Percentiles rank a stretch among this genome's conserved stretches.
Evolutionary conservation across 148 eudicot species (phyloP).

Genomic region (Rhododendron kiyosumense): DNA sequence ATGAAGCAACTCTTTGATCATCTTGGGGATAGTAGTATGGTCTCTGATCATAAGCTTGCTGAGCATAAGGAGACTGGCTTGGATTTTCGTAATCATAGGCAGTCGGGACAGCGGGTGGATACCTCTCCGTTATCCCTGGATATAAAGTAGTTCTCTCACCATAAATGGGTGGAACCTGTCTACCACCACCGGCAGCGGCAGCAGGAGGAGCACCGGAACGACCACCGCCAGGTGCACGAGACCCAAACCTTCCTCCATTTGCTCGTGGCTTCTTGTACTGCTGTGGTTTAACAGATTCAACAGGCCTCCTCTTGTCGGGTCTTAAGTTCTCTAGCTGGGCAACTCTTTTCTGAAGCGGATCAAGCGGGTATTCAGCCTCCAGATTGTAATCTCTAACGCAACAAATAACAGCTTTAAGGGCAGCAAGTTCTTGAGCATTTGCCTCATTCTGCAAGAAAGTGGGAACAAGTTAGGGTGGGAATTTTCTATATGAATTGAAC

Average conservation of each 20-base stretch:
- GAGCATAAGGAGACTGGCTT: slow-evolving; percentile 29
- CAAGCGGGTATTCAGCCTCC: slow-evolving; percentile 48
- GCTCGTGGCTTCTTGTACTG: slow-evolving; percentile 31
- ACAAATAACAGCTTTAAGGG: slow-evolving; percentile 33
- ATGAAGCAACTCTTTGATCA: slow-evolving; percentile 10
- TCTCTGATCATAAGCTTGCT: slow-evolving; percentile 30
- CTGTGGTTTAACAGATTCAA: slow-evolving; percentile 24
- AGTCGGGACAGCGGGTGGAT: slow-evolving; percentile 20
- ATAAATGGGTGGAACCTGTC: slow-evolving; percentile 20
- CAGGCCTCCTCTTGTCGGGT: slow-evolving; percentile 33
- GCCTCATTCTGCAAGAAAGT: slow-evolving; percentile 26
- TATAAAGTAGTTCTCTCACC: slow-evolving; percentile 14
- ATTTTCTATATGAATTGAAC: background rate
- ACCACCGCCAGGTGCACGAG: slow-evolving; percentile 11
- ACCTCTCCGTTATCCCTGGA: slow-evolving; percentile 21
- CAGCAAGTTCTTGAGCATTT: slow-evolving; percentile 54
- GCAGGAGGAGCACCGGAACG: slow-evolving; percentile 9
- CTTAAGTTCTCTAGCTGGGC: slow-evolving; percentile 46
- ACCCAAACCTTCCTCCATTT: slow-evolving; percentile 25
- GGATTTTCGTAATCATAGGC: slow-evolving; percentile 28
- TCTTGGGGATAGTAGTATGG: slow-evolving; percentile 36
- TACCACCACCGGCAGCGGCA: background rate
- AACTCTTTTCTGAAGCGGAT: slow-evolving; percentile 49
- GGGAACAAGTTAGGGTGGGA: background rate
- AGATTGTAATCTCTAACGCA: slow-evolving; percentile 44